Conservation (phyloP, 352 stramenopile genomes). For the Peronospora destructor region DNA sequence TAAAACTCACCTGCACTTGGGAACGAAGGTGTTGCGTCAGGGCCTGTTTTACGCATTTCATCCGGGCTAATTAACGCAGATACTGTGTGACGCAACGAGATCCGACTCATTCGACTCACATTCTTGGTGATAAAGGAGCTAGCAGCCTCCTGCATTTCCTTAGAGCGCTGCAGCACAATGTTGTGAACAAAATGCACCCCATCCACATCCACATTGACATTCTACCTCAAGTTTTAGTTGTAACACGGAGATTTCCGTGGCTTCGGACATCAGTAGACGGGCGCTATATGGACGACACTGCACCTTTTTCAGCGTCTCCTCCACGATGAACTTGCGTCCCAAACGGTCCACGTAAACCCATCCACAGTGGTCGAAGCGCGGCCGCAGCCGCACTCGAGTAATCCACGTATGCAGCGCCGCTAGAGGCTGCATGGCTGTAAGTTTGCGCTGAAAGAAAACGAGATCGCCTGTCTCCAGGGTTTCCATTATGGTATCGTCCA, state of each 20-base stretch:
- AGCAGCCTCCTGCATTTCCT: conserved; percentile 53
- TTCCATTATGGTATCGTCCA: conserved; percentile 85
- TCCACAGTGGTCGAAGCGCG: conserved; percentile 75
- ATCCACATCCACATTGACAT: neutral
- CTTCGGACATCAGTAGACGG: conserved; percentile 63
- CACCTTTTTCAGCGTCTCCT: conserved; percentile 74
- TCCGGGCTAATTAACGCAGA: conserved; percentile 41
- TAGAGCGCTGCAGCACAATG: conserved; percentile 36
- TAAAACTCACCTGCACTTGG: conserved; percentile 38
- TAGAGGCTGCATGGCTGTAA: conserved; percentile 64
- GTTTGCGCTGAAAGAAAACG: conserved; percentile 69
- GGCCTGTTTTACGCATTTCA: conserved; percentile 13
- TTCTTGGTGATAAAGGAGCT: conserved; percentile 52
- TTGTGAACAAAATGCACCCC: conserved; percentile 3
- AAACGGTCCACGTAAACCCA: conserved; percentile 78
- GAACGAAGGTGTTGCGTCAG: conserved; percentile 25
- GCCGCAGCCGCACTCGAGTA: conserved; percentile 41
- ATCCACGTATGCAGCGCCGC: conserved; percentile 63
- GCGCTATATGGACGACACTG: conserved; percentile 74
- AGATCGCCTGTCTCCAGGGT: conserved; percentile 80
- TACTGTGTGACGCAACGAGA: conserved; percentile 52
- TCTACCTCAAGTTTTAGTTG: conserved; percentile 49
- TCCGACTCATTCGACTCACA: conserved; percentile 45
- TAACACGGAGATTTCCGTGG: conserved; percentile 72
- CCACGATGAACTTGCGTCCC: conserved; percentile 76